Percentiles rank a stretch among this genome's conserved stretches.
These are phyloP conservation scores for Salvia splendens DNA, from an alignment of 257 asterid genomes.

Conservation along the genomic window DNA sequence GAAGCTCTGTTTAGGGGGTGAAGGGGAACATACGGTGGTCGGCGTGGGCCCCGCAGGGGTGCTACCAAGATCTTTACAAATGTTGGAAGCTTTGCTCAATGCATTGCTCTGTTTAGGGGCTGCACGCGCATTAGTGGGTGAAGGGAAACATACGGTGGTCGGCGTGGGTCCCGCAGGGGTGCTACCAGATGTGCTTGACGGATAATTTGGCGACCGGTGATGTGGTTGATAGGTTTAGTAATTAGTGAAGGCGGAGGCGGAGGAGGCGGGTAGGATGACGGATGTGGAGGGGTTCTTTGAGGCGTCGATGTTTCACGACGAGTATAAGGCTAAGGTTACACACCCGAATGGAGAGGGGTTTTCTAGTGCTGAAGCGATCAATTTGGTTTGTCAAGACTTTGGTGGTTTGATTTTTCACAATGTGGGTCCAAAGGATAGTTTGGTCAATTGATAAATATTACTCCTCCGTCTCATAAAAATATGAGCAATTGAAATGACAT, in stretches of 20 bases:
- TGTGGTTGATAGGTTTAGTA: constrained; percentile 45
- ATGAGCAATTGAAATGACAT: no score
- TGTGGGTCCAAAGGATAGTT: no score
- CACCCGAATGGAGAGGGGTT: constrained; percentile 33
- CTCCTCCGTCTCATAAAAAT: no score
- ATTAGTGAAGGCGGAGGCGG: not conserved
- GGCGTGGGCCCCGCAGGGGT: constrained; percentile 52
- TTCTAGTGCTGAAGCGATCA: not conserved
- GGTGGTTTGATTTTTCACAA: no score
- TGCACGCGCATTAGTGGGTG: constrained; percentile 44
- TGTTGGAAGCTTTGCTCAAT: no score
- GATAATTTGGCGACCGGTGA: constrained; percentile 61
- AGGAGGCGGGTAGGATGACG: constrained; percentile 30
- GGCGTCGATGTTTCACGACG: constrained; percentile 47
- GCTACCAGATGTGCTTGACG: constrained; percentile 64
- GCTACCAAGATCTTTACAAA: no score
- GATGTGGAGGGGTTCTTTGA: constrained; percentile 42
- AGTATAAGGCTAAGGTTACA: constrained; percentile 40
- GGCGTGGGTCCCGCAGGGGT: constrained; percentile 52
- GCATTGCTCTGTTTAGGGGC: constrained; percentile 24
- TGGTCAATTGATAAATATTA: no score
- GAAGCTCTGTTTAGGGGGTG: constrained; percentile 30
- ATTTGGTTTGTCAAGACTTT: not conserved
- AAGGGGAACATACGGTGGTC: constrained; percentile 54
- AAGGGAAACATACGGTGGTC: constrained; percentile 54